These are phyloP conservation scores for Gautieria morchelliformis DNA, from an alignment of 768 basidiomycete genomes.

Conservation along the genomic window DNA sequence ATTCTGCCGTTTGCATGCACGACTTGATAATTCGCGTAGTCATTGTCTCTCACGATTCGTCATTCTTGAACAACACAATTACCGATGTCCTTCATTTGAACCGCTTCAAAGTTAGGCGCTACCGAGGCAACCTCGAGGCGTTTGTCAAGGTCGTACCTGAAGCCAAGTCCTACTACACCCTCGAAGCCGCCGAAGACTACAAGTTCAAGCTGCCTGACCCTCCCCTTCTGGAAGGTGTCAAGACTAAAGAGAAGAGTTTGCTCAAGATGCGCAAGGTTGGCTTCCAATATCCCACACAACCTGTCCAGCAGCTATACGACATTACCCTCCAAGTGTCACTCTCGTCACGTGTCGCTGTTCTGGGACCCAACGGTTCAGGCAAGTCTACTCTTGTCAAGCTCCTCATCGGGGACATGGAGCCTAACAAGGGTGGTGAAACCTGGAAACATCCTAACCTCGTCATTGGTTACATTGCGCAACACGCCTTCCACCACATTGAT, in stretches of 20 bases:
- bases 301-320: slow-evolving; percentile 86
- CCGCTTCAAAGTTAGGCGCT: slow-evolving; percentile 95
- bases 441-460: slow-evolving; percentile 99
- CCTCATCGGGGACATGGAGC: slow-evolving; percentile 92
- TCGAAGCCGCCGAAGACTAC: slow-evolving; percentile 94
- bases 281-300: slow-evolving; percentile 87
- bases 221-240: slow-evolving; percentile 96
- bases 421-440: slow-evolving; percentile 92
- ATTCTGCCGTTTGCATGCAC: background rate
- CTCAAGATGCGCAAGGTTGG: slow-evolving; percentile 97
- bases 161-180: slow-evolving; percentile 96
- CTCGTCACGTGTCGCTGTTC: slow-evolving; percentile 95
- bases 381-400: slow-evolving; percentile 97
- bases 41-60: slow-evolving; percentile 96
- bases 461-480: slow-evolving; percentile 97
- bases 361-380: slow-evolving; percentile 98
- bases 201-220: slow-evolving; percentile 97
- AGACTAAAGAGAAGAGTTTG: slow-evolving; percentile 97
- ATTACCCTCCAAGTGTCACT: slow-evolving; percentile 95
- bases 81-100: slow-evolving; percentile 96
- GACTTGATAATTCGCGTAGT: slow-evolving; percentile 32
- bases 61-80: slow-evolving; percentile 97
- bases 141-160: slow-evolving; percentile 94
- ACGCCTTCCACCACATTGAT: slow-evolving; percentile 99
- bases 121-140: slow-evolving; percentile 89